A percentile compares a stretch with the other conserved stretches of the same genome.
Evolutionary conservation across 2,329 filamentous ascomycete genomes (phyloP).

Genomic region (Aschersonia sp.): DNA sequence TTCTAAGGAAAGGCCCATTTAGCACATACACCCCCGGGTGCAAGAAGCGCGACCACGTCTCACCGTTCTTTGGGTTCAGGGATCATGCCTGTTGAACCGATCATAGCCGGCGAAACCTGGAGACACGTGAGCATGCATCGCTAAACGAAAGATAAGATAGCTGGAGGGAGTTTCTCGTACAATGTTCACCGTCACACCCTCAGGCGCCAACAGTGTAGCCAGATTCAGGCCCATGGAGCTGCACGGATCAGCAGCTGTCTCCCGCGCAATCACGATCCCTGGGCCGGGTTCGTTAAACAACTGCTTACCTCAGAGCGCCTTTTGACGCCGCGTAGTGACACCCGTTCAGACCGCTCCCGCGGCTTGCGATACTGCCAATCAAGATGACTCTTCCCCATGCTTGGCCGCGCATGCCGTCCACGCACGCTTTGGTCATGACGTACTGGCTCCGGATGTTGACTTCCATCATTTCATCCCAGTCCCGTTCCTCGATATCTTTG

Average conservation of each 20-base stretch:
- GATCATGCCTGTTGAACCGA: constrained; percentile 6
- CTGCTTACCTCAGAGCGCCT: constrained; percentile 3
- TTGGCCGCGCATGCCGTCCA: constrained; percentile 4
- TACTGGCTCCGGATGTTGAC: constrained; percentile 4
- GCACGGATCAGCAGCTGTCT: neutral
- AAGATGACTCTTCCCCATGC: constrained; percentile 4
- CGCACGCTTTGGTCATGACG: constrained; percentile 4
- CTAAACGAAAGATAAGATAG: neutral
- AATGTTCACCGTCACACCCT: constrained; percentile 5
- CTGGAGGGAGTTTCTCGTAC: neutral
- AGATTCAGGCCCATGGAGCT: constrained; percentile 5
- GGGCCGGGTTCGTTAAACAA: neutral
- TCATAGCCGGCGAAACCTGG: constrained; percentile 5
- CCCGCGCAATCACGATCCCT: neutral
- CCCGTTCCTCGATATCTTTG: constrained; percentile 1
- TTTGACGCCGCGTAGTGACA: constrained; percentile 6
- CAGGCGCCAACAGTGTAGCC: constrained; percentile 2
- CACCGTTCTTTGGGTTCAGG: constrained; percentile 3
- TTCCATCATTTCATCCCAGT: constrained; percentile 6
- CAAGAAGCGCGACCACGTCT: neutral
- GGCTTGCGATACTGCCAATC: constrained; percentile 4
- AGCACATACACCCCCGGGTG: neutral
- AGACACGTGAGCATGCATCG: neutral
- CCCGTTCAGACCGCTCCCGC: constrained; percentile 4
- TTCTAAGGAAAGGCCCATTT: neutral